Base-by-base conservation (phyloP, 495 filamentous ascomycete genomes). In the Annulohypoxylon moriforme region DNA sequence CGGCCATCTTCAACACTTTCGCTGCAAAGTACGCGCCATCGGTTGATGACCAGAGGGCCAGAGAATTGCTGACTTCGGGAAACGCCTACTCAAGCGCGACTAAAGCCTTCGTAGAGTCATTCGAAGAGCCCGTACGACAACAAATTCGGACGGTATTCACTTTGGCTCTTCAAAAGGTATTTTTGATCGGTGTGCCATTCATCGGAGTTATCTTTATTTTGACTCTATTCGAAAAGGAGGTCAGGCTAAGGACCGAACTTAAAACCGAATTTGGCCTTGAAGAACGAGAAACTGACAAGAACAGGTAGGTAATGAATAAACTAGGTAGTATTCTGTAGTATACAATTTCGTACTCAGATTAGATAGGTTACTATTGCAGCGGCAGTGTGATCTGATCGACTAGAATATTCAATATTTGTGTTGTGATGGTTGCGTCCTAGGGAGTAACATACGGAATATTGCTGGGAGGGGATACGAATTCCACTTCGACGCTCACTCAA, bases 1-100 rank as follows among this genome's bases (percentile, higher is more conserved):
- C 80, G 0, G 79, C 81, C 2, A 78, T 87, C 10, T 88, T 89
- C 76, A 86, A 86, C 72, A 80, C 76, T 49, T 78, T 72, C 10
- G 74, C 79, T 13, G 64, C 59, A 13, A 20, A 64, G 47, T 60
- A 78, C 14, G 55, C 68, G 22, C 27, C 58, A 11, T 27, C 47
- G 33, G 72, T 83, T 29, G 71, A 31, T 0, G 75, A 82, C 46
- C 16, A 66, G 0, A 73, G 27, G 8, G 76, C 67, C 9, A 62
- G 74, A 16, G 49, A 27, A 5, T 22, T 62, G 24, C 36, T 79
- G 22, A 67, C 29, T 8, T 68, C 65, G 0, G 79, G 72, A 4
- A 66, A 66, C 8, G 76, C 78, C 11, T 81, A 81, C 47, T 56
- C 68, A 10, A 70, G 65, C 22, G 78, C 75, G 9, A 71, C 77